A percentile compares a stretch with the other conserved stretches of the same genome.
These are phyloP conservation scores for Medicago arabica DNA, from an alignment of 306 rosid species.

Conservation along the genomic window DNA sequence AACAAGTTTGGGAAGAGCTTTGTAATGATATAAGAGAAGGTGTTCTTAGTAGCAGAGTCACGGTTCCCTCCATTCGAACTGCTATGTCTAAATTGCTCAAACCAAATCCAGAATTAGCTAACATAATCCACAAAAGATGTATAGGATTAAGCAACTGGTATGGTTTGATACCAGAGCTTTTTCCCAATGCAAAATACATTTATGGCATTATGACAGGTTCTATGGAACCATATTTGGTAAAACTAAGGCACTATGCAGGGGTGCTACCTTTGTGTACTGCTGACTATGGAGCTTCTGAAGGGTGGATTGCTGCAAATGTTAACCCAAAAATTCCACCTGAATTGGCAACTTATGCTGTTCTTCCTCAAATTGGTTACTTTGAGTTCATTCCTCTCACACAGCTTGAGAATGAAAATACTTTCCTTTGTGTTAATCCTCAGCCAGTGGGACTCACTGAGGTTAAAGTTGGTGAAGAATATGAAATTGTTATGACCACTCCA, in stretches of 20 bases:
- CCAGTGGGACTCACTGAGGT: conserved; percentile 80
- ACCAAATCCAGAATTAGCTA: conserved; percentile 79
- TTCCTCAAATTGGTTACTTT: conserved; percentile 85
- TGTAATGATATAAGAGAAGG: conserved; percentile 73
- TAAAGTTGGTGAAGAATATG: conserved; percentile 75
- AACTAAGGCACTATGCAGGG: conserved; percentile 85
- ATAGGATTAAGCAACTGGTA: conserved; percentile 81
- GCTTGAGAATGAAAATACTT: conserved; percentile 23
- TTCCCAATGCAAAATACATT: conserved; percentile 83
- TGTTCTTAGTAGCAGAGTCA: conserved; percentile 60
- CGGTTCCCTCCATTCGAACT: conserved; percentile 56
- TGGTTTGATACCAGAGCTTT: conserved; percentile 82
- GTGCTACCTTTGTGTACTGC: conserved; percentile 78
- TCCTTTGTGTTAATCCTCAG: conserved; percentile 42
- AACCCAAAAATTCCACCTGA: conserved; percentile 78
- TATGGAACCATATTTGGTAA: conserved; percentile 85
- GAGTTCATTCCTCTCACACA: conserved; percentile 73
- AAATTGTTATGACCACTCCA: conserved; percentile 69
- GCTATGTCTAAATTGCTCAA: conserved; percentile 72
- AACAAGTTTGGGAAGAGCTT: conserved; percentile 85
- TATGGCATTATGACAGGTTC: conserved; percentile 97
- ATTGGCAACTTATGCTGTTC: conserved; percentile 71
- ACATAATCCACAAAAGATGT: conserved; percentile 58
- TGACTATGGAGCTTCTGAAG: conserved; percentile 95
- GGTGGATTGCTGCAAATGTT: conserved; percentile 89